These are phyloP conservation scores for Aspergillus egyptiacus DNA, from an alignment of 495 filamentous ascomycete genomes.

Conservation along the genomic window DNA sequence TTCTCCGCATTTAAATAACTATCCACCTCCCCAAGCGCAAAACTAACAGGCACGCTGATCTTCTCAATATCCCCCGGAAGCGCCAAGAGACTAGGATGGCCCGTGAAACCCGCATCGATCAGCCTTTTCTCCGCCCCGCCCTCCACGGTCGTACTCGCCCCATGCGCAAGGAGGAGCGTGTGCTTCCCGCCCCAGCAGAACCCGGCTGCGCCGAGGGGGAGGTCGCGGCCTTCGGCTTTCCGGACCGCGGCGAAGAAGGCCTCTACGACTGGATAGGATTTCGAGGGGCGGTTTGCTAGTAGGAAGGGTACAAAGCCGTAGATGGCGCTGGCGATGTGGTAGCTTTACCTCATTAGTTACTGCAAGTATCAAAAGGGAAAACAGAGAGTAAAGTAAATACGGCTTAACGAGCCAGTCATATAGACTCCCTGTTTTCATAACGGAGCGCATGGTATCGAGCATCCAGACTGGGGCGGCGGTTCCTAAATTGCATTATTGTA, in stretches of 20 bases:
- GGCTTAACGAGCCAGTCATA: constrained; percentile 17
- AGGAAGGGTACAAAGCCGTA: constrained; percentile 31
- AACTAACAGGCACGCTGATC: constrained; percentile 46
- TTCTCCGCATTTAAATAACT: neutral
- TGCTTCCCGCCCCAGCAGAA: constrained; percentile 60
- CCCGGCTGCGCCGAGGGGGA: constrained; percentile 44
- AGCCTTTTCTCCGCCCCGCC: constrained; percentile 26
- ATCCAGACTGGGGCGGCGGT: constrained; percentile 12
- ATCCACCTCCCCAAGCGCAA: constrained; percentile 54
- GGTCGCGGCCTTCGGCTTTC: constrained; percentile 21
- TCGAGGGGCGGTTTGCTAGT: constrained; percentile 25
- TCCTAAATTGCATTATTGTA: too few relatives aligned
- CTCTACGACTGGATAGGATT: constrained; percentile 38
- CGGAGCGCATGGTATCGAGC: constrained; percentile 7
- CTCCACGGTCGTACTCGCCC: neutral
- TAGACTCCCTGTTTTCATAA: constrained; percentile 4
- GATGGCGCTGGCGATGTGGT: constrained; percentile 14
- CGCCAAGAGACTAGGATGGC: constrained; percentile 47
- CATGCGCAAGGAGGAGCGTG: constrained; percentile 36
- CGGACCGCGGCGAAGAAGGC: constrained; percentile 44
- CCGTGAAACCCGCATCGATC: constrained; percentile 49
- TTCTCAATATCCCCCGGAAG: constrained; percentile 51
- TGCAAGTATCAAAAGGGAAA: neutral
- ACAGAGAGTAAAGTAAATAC: constrained; percentile 6
- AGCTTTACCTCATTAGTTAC: constrained; percentile 10